These are phyloP conservation scores for Circinella umbellata DNA, from an alignment of 371 early-diverging fungal genomes.

Conservation along the genomic window DNA sequence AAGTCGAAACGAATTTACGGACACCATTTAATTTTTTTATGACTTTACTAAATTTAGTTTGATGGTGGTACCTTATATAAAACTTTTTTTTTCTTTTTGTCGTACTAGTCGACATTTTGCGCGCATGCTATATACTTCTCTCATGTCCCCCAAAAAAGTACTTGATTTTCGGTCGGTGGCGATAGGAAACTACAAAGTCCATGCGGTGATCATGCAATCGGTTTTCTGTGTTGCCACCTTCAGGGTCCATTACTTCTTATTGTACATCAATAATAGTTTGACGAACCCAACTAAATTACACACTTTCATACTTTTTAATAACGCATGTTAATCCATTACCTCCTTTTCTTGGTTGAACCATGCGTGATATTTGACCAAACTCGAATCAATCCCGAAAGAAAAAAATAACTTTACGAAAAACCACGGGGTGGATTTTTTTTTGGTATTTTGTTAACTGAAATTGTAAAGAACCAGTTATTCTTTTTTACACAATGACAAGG, in stretches of 20 bases:
- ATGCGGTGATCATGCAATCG: constrained; percentile 10
- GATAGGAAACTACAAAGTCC: constrained; percentile 3
- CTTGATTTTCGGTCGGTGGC: neutral
- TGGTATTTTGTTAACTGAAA: too few relatives aligned
- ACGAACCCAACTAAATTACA: too few relatives aligned
- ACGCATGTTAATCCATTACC: neutral
- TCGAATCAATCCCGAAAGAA: constrained; percentile 2
- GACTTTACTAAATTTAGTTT: constrained; percentile 1
- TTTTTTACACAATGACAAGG: too few relatives aligned
- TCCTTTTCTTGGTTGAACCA: constrained; percentile 7
- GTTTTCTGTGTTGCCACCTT: constrained; percentile 7
- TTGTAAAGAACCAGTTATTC: neutral
- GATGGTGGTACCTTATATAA: constrained; percentile 1
- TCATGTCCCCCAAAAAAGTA: neutral
- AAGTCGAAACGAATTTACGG: too few relatives aligned
- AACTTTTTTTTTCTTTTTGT: neutral
- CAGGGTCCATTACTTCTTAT: neutral
- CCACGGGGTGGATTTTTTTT: neutral
- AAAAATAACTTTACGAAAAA: neutral
- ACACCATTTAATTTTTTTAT: too few relatives aligned
- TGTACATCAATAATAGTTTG: neutral
- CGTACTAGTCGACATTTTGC: neutral
- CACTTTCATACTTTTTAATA: neutral
- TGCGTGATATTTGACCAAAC: constrained; percentile 9
- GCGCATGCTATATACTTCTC: too few relatives aligned